Evolutionary conservation across 257 asterid genomes (phyloP), one percentile per base, ranked within the genome.

Genomic region (Linaria vulgaris): DNA sequence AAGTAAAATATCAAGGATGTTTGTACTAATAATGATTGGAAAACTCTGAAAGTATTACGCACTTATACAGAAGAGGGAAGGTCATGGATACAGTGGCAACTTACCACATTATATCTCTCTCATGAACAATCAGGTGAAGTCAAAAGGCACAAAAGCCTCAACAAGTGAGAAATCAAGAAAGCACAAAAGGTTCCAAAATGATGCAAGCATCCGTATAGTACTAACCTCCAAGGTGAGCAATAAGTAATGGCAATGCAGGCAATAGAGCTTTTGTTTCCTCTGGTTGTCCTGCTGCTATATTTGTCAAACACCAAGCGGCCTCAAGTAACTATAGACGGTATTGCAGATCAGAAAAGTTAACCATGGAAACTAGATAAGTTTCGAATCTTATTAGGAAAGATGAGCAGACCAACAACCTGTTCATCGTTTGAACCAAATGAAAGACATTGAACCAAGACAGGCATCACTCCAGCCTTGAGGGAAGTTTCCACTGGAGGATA

Each of bases 231-330:
- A 94, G 75, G 65, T 94, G 96, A 80, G 96, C 99, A 75, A 87
- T 79, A 24, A 94, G 95, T 77, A 87, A 82, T 24, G 99, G 97
- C 74, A 88, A 75, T 41, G 95, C 95, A 70, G 99, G 99, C 56
- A 84, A 74, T 79, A 94, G 63, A 0, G 97, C 92, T 72, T 80
- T 82, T 0, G 96, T 89, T 81, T 94, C 99, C 69, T 94, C 97
- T 3, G 94, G 90, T 69, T 83, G 80, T 67, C 99, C 99, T 20
- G 99, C 94, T 39, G 95, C 97, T 57, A 94, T 90, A 78, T 94
- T 94, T 65, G 99, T 94, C 70, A 94, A 75, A 76, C 99, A 94
- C 99, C 99, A 94, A 72, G 99, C 96, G 6, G 95, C 91, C 79
- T 94, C 97, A n/a, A 94, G 99, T 78, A 94, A 80, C 99, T 94